Conservation (phyloP, 1,139 yeast species). For the Taphrina populina region DNA sequence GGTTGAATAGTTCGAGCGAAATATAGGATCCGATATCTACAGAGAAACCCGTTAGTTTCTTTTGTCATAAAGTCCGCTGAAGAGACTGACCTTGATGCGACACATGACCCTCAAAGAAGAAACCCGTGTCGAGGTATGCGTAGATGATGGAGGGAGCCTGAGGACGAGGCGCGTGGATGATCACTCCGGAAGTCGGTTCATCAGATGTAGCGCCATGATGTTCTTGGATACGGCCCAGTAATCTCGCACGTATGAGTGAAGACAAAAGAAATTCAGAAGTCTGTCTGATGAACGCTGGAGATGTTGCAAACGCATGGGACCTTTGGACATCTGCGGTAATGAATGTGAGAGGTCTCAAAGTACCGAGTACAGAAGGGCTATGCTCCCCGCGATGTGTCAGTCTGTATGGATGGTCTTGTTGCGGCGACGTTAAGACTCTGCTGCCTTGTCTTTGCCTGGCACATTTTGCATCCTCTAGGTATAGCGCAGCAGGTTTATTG, state of each 20-base stretch:
- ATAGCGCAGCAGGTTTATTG: constrained; percentile 9
- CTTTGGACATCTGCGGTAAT: no score
- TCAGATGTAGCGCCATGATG: no score
- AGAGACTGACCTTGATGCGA: constrained; percentile 1
- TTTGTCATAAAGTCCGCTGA: background rate
- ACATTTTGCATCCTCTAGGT: constrained; percentile 5
- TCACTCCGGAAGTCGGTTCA: no score
- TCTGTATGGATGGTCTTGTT: background rate
- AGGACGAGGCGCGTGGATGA: no score
- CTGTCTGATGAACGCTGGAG: no score
- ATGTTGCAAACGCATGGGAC: no score
- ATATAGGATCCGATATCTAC: constrained; percentile 7
- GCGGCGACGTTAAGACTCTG: background rate
- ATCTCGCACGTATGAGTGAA: no score
- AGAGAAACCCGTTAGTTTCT: background rate
- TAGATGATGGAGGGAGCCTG: constrained; percentile 2
- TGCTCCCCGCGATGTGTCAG: no score
- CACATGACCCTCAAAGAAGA: constrained; percentile 5
- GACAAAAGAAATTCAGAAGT: no score
- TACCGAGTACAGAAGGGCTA: no score
- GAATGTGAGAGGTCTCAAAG: no score
- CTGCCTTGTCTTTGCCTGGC: background rate
- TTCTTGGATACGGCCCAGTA: no score
- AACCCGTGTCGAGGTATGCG: constrained; percentile 15
- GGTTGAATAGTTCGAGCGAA: constrained; percentile 6